Evolutionary conservation across 2,329 filamentous ascomycete species (phyloP).

Genomic region (Talaromyces sp.): DNA sequence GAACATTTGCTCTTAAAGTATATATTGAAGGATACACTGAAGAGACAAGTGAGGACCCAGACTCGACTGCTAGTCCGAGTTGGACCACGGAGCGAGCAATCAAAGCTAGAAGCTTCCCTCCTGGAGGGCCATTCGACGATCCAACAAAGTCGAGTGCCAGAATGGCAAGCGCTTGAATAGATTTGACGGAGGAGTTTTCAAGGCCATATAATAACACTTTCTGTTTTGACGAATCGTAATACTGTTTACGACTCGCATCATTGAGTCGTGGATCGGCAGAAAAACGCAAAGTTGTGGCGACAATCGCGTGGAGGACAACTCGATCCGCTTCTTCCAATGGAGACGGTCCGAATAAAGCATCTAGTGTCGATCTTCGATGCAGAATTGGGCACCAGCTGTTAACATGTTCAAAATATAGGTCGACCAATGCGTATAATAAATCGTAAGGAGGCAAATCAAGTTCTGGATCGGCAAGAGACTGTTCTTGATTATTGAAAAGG

Average conservation of each 20-base stretch:
- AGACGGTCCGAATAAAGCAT: conserved; percentile 72
- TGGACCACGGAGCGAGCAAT: conserved; percentile 87
- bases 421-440: conserved; percentile 65
- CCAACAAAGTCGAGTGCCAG: conserved; percentile 79
- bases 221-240: conserved; percentile 76
- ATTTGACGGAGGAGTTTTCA: conserved; percentile 83
- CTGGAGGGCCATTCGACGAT: conserved; percentile 81
- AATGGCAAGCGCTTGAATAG: conserved; percentile 81
- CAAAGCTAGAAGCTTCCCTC: conserved; percentile 85
- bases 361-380: conserved; percentile 76
- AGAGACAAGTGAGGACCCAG: conserved; percentile 70
- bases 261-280: conserved; percentile 72
- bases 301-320: conserved; percentile 79
- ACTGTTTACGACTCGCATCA: conserved; percentile 65
- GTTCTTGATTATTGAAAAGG: conserved; percentile 45
- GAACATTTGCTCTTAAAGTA: conserved; percentile 75
- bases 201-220: conserved; percentile 82
- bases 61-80: conserved; percentile 77
- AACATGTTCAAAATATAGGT: conserved; percentile 73
- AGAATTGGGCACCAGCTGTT: conserved; percentile 86
- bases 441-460: conserved; percentile 71
- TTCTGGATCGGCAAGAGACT: conserved; percentile 48
- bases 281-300: conserved; percentile 80
- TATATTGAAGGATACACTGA: conserved; percentile 82
- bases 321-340: conserved; percentile 74